Base-by-base conservation (phyloP, 139 green algal species). In the Edaphochlamys debaryana region DNA sequence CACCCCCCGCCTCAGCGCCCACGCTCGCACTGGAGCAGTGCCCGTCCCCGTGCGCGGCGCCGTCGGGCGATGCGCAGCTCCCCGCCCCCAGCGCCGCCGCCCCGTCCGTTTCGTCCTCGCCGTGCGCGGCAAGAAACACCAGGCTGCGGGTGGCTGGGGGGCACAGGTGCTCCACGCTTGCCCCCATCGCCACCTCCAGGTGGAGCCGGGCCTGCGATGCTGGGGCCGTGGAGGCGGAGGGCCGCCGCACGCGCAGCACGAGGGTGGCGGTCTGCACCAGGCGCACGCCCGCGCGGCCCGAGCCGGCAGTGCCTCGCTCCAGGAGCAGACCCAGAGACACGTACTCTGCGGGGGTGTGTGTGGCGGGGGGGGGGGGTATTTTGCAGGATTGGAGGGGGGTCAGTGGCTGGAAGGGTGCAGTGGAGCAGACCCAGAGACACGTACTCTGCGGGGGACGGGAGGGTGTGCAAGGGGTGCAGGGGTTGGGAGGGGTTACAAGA, bases 261-360 rank as follows among this genome's bases (percentile, higher is more conserved):
- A 93, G 67, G 2, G 85, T 89, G 19, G 90, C 66, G 7, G 84
- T 89, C 78, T 94, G 90, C 38, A 85, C 84, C 36, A 92, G 67
- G 23, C 62, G 71, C 27, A 67, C 60, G 8, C 54, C 13, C 22
- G 23, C 67, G 2, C 48, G 69, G 6, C 37, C 63, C 0, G 54
- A 6, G 3, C 37, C 1, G 32, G 37, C 66, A 25, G 2, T 45
- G 25, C 41, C 62, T 29, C 62, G 63, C 32, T 82, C 41, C 38
- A 93, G 36, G 8, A 45, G 34, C 36, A 94, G 74, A 7, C 73
- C 69, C 41, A 98, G 56, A 0, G 91, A 93, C 63, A 90, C 79
- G 70, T 93, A 96, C 37, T 87, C 86, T 90, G 69, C 60, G 41
- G 7, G 72, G 4, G n/a, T n/a, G n/a, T n/a, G n/a, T n/a, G n/a